Base-by-base conservation (phyloP, 257 asterid genomes). In the Thymus quinquecostatus region DNA sequence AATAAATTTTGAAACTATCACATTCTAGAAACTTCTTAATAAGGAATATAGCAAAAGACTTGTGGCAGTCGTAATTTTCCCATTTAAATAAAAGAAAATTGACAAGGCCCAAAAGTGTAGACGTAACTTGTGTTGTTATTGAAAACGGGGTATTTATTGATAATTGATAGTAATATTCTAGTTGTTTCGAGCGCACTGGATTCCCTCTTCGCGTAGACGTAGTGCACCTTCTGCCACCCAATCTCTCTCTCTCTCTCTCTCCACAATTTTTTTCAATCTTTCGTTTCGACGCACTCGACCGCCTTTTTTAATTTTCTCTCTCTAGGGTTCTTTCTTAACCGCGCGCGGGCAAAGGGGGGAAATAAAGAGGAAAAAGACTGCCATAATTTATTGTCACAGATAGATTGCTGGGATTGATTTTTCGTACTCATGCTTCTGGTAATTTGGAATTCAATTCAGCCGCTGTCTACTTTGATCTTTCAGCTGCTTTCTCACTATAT, bases 261-360 rank as follows among this genome's bases (percentile, higher is more conserved):
- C 21, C 76, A 60, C 21, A 21, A 21, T 21, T 21, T 41, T 63
- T 73, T 62, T 63, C 73, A 50, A 74, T 70, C 75, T 61, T 62
- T 73, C 73, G 53, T 65, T 71, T 56, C 60, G 38, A 36, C 62
- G 66, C 75, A 74, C 65, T 81, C 78, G 59, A 78, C 82, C 83
- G 79, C 83, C 79, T 74, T 81, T 66, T 69, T 65, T 60, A 36
- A 47, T 66, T 40, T 38, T 38, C 71, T 78, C 78, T 75, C 78
- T 78, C 78, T 79, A 77, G 84, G 81, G 81, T 80, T 72, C 79
- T 65, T 76, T 65, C 87, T 80, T 73, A 80, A 81, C 83, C 77
- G 79, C 81, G 79, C 81, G 58, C 51, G 70, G 59, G 70, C 30
- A 65, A 47, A 43, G 43, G 43, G 55, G 53, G 14, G 6, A 47